Evolutionary conservation across 164 flowering plant genomes (phyloP).

Genomic region (Dillenia suffruticosa): DNA sequence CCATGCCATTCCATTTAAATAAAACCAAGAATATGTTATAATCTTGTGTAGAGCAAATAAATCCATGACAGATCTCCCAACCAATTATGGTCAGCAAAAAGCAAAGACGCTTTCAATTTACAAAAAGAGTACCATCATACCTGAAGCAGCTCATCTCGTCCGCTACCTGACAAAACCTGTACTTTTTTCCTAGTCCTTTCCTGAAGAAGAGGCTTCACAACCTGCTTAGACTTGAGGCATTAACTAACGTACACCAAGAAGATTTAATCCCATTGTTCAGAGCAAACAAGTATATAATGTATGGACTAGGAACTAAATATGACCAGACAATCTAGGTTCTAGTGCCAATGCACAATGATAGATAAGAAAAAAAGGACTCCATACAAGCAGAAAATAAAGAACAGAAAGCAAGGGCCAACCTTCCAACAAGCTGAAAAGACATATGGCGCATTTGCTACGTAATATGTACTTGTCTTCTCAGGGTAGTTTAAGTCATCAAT

Average conservation of each 20-base stretch:
- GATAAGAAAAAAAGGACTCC: neutral
- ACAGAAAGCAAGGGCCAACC: slow-evolving; percentile 30
- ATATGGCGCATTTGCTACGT: slow-evolving; percentile 72
- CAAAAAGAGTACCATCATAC: slow-evolving; percentile 15
- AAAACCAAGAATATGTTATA: too few species aligned
- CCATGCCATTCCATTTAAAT: too few species aligned
- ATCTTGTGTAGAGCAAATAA: too few species aligned
- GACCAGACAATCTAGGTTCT: too few species aligned
- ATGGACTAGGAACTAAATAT: neutral
- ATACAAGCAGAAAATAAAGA: neutral
- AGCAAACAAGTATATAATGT: neutral
- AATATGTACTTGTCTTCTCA: slow-evolving; percentile 82
- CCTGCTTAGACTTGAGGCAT: slow-evolving; percentile 26
- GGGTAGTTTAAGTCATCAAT: slow-evolving; percentile 88
- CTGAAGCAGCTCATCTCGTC: slow-evolving; percentile 58
- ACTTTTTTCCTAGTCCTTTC: slow-evolving; percentile 64
- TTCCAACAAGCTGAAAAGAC: slow-evolving; percentile 90
- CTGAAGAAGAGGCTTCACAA: slow-evolving; percentile 69
- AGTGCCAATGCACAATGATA: neutral
- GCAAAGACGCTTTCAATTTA: neutral
- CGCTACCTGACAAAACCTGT: slow-evolving; percentile 55
- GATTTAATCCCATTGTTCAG: neutral
- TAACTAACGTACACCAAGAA: neutral
- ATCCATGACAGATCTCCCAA: too few species aligned
- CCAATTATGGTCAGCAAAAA: neutral